These are phyloP conservation scores for Suhomyces bribrorum DNA, from an alignment of 1,139 yeast species.

Conservation along the genomic window DNA sequence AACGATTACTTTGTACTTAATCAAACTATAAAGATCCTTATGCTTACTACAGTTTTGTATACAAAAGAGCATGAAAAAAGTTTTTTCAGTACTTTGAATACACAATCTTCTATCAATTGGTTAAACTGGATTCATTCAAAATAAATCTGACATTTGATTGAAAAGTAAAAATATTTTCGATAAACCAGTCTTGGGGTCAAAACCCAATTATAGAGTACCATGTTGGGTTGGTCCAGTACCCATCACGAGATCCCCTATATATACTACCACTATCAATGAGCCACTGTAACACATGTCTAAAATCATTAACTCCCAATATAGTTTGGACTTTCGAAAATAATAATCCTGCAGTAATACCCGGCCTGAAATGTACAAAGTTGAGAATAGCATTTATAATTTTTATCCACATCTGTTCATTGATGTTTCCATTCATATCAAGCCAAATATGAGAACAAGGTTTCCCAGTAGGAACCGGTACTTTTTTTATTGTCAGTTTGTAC, in stretches of 20 bases:
- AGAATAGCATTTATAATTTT: conserved; percentile 52
- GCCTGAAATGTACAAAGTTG: conserved; percentile 57
- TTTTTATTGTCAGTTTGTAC: conserved; percentile 2
- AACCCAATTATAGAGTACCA: conserved; percentile 54
- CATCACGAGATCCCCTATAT: conserved; percentile 38
- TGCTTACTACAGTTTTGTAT: no score
- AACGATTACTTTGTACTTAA: no score
- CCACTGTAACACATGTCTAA: conserved; percentile 58
- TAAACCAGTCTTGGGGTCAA: no score
- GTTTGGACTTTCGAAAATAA: conserved; percentile 39
- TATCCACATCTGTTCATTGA: conserved; percentile 63
- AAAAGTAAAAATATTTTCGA: no score
- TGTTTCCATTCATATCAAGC: conserved; percentile 65
- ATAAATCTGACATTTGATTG: no score
- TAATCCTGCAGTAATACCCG: conserved; percentile 55
- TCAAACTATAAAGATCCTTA: no score
- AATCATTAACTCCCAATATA: conserved; percentile 52
- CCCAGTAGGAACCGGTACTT: conserved; percentile 53
- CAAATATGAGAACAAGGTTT: conserved; percentile 69
- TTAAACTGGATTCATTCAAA: no score
- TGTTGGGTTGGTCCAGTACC: conserved; percentile 49
- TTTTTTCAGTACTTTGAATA: no score
- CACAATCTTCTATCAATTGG: no score
- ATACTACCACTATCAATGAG: conserved; percentile 46
- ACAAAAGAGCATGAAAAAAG: no score